These are phyloP conservation scores for Dioszegia crocea DNA, from an alignment of 768 basidiomycete species.

Conservation along the genomic window DNA sequence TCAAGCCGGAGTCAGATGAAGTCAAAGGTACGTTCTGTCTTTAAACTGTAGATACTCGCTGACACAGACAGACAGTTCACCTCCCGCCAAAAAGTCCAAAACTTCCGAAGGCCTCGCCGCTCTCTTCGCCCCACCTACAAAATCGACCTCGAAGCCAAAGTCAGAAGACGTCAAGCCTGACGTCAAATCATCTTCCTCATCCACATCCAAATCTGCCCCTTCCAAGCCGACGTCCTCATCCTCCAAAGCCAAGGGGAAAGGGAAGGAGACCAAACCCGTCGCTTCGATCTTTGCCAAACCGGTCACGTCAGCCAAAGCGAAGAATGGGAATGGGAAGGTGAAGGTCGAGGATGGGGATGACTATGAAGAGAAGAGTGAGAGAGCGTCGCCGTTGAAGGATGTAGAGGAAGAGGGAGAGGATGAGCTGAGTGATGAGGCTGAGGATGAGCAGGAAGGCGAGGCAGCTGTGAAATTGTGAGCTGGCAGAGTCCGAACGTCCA, in stretches of 20 bases:
- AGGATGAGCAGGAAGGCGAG: conserved; percentile 46
- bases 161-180: neutral
- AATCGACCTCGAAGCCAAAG: conserved; percentile 8
- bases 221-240: neutral
- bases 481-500: neutral
- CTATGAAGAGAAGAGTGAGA: conserved; percentile 7
- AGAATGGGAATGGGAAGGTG: conserved; percentile 9
- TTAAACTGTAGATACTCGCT: too few species aligned
- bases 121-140: conserved; percentile 26
- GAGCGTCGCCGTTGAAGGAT: conserved; percentile 11
- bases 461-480: conserved; percentile 64
- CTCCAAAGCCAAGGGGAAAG: conserved; percentile 12
- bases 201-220: neutral
- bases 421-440: conserved; percentile 48
- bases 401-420: conserved; percentile 52
- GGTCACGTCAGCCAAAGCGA: conserved; percentile 12
- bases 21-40: neutral
- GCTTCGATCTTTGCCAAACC: conserved; percentile 44
- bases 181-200: neutral
- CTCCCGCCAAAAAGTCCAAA: conserved; percentile 38
- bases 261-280: conserved; percentile 25
- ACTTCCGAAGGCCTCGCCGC: conserved; percentile 14
- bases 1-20: neutral
- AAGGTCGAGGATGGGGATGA: conserved; percentile 16
- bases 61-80: conserved; percentile 15